Evolutionary conservation across 1,284 basidiomycete species (phyloP).

Genomic region (Salmacisia buchloeana): DNA sequence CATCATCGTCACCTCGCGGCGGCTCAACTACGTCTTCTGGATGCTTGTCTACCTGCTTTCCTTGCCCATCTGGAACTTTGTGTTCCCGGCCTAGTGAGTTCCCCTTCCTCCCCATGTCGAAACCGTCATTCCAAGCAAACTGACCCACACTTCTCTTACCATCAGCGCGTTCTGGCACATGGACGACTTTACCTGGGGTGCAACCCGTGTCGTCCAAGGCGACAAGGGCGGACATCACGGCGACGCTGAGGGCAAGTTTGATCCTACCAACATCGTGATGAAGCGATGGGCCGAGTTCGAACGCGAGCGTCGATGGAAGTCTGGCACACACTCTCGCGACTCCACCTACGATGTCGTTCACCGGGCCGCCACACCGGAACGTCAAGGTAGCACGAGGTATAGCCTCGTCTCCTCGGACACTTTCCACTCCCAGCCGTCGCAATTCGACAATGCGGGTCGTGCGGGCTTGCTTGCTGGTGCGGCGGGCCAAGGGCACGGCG

Average conservation of each 20-base stretch:
- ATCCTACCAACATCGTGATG: constrained; percentile 94
- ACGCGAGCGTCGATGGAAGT: constrained; percentile 87
- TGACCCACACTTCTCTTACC: not conserved
- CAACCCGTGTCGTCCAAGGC: constrained; percentile 51
- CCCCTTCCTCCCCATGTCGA: not conserved
- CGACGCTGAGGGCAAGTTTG: constrained; percentile 72
- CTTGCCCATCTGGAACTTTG: constrained; percentile 54
- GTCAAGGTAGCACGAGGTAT: constrained; percentile 38
- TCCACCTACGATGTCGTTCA: constrained; percentile 60
- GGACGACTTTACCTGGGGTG: constrained; percentile 53
- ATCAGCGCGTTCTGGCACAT: constrained; percentile 51
- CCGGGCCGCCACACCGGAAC: constrained; percentile 36
- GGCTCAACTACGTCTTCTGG: constrained; percentile 53
- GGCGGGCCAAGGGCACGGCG: not conserved
- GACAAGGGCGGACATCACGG: constrained; percentile 45
- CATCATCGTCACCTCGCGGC: constrained; percentile 53
- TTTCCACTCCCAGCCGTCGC: constrained; percentile 34
- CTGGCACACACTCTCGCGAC: constrained; percentile 73
- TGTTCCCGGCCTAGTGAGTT: constrained; percentile 43
- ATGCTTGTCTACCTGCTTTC: constrained; percentile 54
- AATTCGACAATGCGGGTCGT: constrained; percentile 5
- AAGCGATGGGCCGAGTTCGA: constrained; percentile 99
- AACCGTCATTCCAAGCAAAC: not conserved
- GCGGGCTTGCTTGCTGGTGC: not conserved
- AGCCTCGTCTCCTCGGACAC: constrained; percentile 37